These are phyloP conservation scores for Epithemia pelagica DNA, from an alignment of 108 stramenopile species.

Conservation along the genomic window DNA sequence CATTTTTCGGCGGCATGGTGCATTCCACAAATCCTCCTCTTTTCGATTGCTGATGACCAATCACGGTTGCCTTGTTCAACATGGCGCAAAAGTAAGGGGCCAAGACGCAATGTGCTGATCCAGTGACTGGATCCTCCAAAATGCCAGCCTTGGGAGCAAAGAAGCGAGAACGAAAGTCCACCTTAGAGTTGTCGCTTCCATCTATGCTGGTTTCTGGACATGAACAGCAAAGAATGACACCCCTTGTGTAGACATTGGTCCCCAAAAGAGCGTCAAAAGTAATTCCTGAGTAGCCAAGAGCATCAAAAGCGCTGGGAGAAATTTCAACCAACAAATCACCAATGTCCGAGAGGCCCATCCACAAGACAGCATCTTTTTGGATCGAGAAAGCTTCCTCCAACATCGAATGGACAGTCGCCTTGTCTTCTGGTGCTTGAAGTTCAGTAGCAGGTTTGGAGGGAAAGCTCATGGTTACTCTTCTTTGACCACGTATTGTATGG, in stretches of 20 bases:
- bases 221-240: conserved; percentile 69
- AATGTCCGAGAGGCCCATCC: conserved; percentile 55
- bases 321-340: conserved; percentile 78
- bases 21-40: conserved; percentile 84
- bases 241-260: conserved; percentile 64
- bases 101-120: conserved; percentile 89
- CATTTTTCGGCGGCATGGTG: conserved; percentile 15
- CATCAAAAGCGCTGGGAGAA: conserved; percentile 46
- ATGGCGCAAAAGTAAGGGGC: conserved; percentile 87
- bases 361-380: conserved; percentile 23
- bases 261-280: conserved; percentile 48
- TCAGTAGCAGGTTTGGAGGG: conserved; percentile 34
- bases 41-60: conserved; percentile 81
- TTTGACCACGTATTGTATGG: conserved; percentile 2
- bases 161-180: conserved; percentile 87
- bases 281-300: conserved; percentile 35
- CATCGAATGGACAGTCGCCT: conserved; percentile 44
- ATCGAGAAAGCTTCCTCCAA: conserved; percentile 43
- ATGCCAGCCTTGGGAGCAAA: conserved; percentile 94
- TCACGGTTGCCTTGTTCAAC: conserved; percentile 56
- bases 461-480: conserved; percentile 41
- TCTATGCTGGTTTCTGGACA: not conserved
- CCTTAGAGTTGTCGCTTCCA: conserved; percentile 3
- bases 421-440: conserved; percentile 15
- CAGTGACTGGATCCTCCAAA: conserved; percentile 96